Evolutionary conservation across 2,329 filamentous ascomycete genomes (phyloP), one percentile per base, ranked within the genome.

Genomic region (Phialophora tarda): DNA sequence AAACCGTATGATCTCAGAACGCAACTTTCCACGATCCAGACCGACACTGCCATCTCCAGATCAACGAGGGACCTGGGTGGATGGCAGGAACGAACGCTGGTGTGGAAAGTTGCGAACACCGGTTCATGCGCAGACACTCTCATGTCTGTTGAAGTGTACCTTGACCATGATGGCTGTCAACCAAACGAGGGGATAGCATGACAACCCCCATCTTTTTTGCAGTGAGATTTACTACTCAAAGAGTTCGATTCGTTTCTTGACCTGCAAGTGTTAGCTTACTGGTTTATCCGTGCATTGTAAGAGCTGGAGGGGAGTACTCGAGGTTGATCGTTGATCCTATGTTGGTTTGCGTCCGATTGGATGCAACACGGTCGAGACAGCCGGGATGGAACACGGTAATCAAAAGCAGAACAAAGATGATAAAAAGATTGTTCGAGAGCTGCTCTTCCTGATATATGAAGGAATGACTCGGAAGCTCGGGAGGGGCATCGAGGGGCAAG

Each of bases 1-100:
- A 82, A 84, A 89, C 92, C 91, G 91, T 95, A 90, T 95, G 88
- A 88, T 95, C 91, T 94, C 89, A 92, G 87, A 84, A 82, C 82
- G 79, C 66, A 64, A 53, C 47, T 56, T 62, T 44, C 47, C 65
- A 61, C 48, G 51, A 61, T 14, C 21, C 58, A 72, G 71, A 41
- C 11, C 2, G 63, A 51, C 30, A 24, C 24, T 12, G 51, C 64
- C 65, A 67, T 69, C 65, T 69, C 68, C 68, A 65, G 72, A 72
- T 71, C 71, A 44, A 63, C 26, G 30, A 38, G 38, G 30, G 51
- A 54, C 65, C 69, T 67, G 69, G 68, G 65, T 69, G 71, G 65
- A 74, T 73, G 65, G 70, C 68, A 71, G 71, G 72, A 24, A 23
- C 3, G 14, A 41, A 41, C 17, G 21, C 48, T 61, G 48, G 44